Conservation (phyloP, 805 yeast species). For the Yarrowia porcina region DNA sequence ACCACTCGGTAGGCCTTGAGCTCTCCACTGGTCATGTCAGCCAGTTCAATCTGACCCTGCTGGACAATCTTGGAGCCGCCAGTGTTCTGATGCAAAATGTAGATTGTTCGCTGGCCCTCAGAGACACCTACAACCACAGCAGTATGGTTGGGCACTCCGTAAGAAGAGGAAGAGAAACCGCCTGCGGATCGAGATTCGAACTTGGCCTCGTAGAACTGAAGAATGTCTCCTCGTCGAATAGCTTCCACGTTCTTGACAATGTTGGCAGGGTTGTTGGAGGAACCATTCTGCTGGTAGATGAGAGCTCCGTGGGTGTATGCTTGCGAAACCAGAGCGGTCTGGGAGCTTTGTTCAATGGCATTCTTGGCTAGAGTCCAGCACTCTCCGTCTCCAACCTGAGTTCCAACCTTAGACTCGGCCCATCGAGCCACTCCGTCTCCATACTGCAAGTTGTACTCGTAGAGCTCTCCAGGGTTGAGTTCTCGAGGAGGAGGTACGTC, state of each 20-base stretch:
- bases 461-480: slow-evolving; percentile 34
- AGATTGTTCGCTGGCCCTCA: slow-evolving; percentile 28
- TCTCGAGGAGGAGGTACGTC: slow-evolving; percentile 45
- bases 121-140: slow-evolving; percentile 36
- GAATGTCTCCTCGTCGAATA: slow-evolving; percentile 40
- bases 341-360: slow-evolving; percentile 35
- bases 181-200: slow-evolving; percentile 30
- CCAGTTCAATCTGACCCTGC: slow-evolving; percentile 35
- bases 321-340: slow-evolving; percentile 35
- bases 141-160: slow-evolving; percentile 41
- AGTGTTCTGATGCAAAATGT: slow-evolving; percentile 38
- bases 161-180: slow-evolving; percentile 29
- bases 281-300: slow-evolving; percentile 31
- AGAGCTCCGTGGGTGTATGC: slow-evolving; percentile 37
- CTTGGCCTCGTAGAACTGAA: slow-evolving; percentile 37
- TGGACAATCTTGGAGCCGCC: slow-evolving; percentile 36
- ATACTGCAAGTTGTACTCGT: slow-evolving; percentile 32
- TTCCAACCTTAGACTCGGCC: slow-evolving; percentile 38
- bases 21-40: slow-evolving; percentile 35
- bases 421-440: slow-evolving; percentile 39
- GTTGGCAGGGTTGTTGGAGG: slow-evolving; percentile 25
- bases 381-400: slow-evolving; percentile 41
- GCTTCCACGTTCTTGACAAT: slow-evolving; percentile 29
- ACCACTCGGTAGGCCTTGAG: slow-evolving; percentile 38
- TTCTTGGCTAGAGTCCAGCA: slow-evolving; percentile 44